phyloP scores from a whole-genome alignment of 1,139 yeast species.

The Kodamaea arcana region DNA sequence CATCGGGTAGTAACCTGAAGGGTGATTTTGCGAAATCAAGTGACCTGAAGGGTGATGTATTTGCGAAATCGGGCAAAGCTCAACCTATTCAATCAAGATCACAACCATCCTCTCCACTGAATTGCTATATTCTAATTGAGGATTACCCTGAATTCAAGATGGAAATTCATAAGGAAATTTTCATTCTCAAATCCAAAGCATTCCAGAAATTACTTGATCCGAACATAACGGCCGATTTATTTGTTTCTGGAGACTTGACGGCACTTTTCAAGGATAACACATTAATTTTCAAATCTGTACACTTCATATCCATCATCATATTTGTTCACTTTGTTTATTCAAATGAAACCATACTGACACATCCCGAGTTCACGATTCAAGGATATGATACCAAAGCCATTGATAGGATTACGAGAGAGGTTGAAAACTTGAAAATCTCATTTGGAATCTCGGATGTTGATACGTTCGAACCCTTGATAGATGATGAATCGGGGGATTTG shows the following conservation, averaged over 20 bases:
- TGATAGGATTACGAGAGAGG: constrained; percentile 8
- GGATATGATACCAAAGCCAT: constrained; percentile 2
- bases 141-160: constrained; percentile 17
- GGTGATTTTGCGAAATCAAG: not conserved
- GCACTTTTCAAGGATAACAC: constrained; percentile 19
- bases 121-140: constrained; percentile 21
- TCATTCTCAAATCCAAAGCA: constrained; percentile 25
- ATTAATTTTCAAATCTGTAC: constrained; percentile 17
- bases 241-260: constrained; percentile 17
- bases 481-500: constrained; percentile 17
- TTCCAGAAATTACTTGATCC: constrained; percentile 22
- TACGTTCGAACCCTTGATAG: constrained; percentile 5
- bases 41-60: not conserved
- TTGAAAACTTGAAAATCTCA: constrained; percentile 16
- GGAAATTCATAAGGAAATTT: constrained; percentile 29
- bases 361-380: constrained; percentile 3
- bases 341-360: constrained; percentile 13
- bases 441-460: constrained; percentile 16
- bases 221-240: constrained; percentile 12
- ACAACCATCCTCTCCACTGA: constrained; percentile 13
- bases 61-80: not conserved
- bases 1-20: not conserved
- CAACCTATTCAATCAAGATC: not conserved
- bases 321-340: constrained; percentile 35
- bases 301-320: constrained; percentile 26